Evolutionary conservation across 148 eudicot species (phyloP).

Genomic region (Fagopyrum tataricum): DNA sequence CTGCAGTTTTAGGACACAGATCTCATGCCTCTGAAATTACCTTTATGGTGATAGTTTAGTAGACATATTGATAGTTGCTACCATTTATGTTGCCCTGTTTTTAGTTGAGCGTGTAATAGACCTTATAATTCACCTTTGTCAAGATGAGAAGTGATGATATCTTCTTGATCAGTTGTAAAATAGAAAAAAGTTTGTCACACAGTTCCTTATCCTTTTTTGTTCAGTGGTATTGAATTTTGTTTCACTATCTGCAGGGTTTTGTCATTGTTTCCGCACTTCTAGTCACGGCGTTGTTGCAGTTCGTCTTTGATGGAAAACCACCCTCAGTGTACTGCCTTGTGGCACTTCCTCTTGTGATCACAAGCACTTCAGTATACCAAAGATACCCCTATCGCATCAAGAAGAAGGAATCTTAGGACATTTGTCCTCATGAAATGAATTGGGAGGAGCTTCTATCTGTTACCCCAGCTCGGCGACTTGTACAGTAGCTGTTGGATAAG

Average conservation of each 20-base stretch:
- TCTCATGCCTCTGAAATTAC: background rate
- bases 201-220: background rate
- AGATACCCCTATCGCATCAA: slow-evolving; percentile 77
- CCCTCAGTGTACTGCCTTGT: slow-evolving; percentile 80
- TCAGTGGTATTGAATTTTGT: slow-evolving; percentile 5
- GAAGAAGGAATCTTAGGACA: slow-evolving; percentile 58
- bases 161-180: background rate
- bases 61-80: background rate
- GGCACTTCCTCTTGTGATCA: slow-evolving; percentile 81
- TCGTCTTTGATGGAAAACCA: slow-evolving; percentile 74
- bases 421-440: background rate
- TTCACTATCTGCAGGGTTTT: slow-evolving; percentile 64
- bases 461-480: slow-evolving; percentile 18
- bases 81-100: background rate
- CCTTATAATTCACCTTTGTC: background rate
- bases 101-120: background rate
- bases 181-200: background rate
- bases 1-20: background rate
- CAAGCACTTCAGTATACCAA: slow-evolving; percentile 83
- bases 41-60: background rate
- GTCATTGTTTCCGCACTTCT: slow-evolving; percentile 95
- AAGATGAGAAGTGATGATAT: background rate
- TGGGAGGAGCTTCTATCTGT: slow-evolving; percentile 19
- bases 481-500: background rate
- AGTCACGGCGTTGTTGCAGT: slow-evolving; percentile 88